Percentiles rank a stretch among this genome's conserved stretches.
Evolutionary conservation across 306 rosid genomes (phyloP).

Genomic region (Vigna nakashimae): DNA sequence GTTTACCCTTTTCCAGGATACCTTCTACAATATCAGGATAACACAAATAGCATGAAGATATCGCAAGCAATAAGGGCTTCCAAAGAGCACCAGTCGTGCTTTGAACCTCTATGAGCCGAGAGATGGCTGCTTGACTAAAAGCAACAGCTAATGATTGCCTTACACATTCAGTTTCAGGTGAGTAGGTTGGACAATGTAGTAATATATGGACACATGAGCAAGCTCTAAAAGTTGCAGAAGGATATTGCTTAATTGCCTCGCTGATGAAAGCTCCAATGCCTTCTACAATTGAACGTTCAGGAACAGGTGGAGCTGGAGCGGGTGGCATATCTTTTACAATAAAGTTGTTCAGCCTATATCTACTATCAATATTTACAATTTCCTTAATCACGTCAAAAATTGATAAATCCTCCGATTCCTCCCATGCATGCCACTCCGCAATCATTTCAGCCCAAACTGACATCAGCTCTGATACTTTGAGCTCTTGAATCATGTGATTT

Average conservation of each 20-base stretch:
- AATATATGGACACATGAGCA: conserved; percentile 85
- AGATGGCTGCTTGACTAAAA: conserved; percentile 67
- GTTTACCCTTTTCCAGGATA: conserved; percentile 67
- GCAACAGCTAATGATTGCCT: conserved; percentile 67
- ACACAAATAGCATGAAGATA: conserved; percentile 85
- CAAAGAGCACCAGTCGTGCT: conserved; percentile 65
- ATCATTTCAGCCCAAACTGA: conserved; percentile 79
- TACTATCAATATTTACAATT: conserved; percentile 63
- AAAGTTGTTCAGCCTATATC: conserved; percentile 61
- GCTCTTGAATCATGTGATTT: conserved; percentile 64
- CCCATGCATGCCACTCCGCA: conserved; percentile 94
- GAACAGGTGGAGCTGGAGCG: conserved; percentile 90
- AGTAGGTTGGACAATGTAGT: conserved; percentile 69
- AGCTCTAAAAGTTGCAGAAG: conserved; percentile 80
- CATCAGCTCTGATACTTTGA: conserved; percentile 72
- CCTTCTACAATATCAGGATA: conserved; percentile 77
- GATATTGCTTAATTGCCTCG: conserved; percentile 80
- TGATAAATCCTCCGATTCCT: conserved; percentile 82
- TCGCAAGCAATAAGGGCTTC: conserved; percentile 85
- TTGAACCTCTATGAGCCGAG: conserved; percentile 63
- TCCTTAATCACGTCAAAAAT: conserved; percentile 82
- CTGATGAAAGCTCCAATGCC: conserved; percentile 71
- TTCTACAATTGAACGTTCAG: conserved; percentile 70
- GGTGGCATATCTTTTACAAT: conserved; percentile 64
- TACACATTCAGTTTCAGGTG: conserved; percentile 67